Conservation (phyloP, 176 grass and related monocot species). For the Pontederia paniculata region DNA sequence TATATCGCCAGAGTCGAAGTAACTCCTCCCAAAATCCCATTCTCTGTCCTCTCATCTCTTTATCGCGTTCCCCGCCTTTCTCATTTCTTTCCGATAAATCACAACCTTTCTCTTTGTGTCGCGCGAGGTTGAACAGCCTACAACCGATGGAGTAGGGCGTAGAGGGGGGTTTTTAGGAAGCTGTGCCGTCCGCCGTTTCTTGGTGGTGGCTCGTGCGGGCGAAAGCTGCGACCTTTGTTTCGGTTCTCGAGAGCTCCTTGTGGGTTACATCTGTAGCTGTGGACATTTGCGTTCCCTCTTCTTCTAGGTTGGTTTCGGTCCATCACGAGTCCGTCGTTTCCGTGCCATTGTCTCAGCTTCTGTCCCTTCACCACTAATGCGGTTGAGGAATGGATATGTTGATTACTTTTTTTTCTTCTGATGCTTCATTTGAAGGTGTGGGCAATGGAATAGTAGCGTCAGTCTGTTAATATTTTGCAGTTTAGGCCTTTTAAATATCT, state of each 20-base stretch:
- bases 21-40: neutral
- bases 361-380: neutral
- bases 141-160: too few relatives aligned
- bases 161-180: neutral
- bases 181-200: neutral
- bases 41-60: neutral
- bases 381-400: neutral
- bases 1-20: neutral
- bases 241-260: neutral
- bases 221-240: neutral
- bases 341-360: conserved; percentile 1
- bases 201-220: conserved; percentile 6
- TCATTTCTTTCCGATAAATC: neutral
- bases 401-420: neutral
- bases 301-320: neutral
- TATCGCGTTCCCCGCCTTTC: neutral
- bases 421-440: neutral
- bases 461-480: neutral
- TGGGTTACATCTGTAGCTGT: neutral
- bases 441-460: neutral
- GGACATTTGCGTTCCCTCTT: neutral
- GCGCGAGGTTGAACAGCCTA: too few relatives aligned
- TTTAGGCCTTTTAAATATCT: neutral
- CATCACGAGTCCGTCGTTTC: conserved; percentile 1
- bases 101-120: too few relatives aligned